A percentile compares a stretch with the other conserved stretches of the same genome.
phyloP scores from a whole-genome alignment of 2,329 filamentous ascomycete genomes.

The Fusarium brachygibbosum region DNA sequence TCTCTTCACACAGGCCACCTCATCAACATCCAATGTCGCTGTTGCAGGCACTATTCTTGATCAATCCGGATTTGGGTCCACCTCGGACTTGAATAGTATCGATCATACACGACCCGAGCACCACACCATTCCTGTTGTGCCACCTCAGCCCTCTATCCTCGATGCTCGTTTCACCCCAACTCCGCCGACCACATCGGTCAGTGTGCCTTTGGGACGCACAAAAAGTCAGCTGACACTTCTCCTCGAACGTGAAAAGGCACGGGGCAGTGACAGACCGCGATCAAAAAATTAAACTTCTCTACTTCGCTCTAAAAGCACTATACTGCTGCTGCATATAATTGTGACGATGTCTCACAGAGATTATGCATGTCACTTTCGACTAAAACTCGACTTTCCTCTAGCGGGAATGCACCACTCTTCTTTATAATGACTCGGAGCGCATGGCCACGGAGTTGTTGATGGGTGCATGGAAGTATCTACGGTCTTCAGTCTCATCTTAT shows the following conservation, averaged over 20 bases:
- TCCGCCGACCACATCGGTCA: constrained; percentile 60
- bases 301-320: constrained; percentile 15
- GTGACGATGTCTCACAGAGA: constrained; percentile 5
- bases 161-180: constrained; percentile 63
- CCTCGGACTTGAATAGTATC: constrained; percentile 48
- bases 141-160: constrained; percentile 48
- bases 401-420: neutral
- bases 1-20: constrained; percentile 54
- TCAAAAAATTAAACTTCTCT: constrained; percentile 46
- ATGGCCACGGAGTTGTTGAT: constrained; percentile 24
- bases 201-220: constrained; percentile 67
- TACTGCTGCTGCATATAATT: constrained; percentile 21
- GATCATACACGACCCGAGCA: constrained; percentile 39
- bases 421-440: constrained; percentile 5
- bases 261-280: constrained; percentile 49
- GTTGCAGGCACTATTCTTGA: constrained; percentile 62
- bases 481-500: constrained; percentile 3
- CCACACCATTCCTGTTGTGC: constrained; percentile 45
- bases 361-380: constrained; percentile 16
- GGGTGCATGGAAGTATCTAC: constrained; percentile 15
- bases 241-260: constrained; percentile 65
- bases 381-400: constrained; percentile 13
- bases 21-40: constrained; percentile 59
- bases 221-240: constrained; percentile 72
- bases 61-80: constrained; percentile 52